Conservation (phyloP, 371 early-diverging fungal genomes). For the Mortierella sp. region DNA sequence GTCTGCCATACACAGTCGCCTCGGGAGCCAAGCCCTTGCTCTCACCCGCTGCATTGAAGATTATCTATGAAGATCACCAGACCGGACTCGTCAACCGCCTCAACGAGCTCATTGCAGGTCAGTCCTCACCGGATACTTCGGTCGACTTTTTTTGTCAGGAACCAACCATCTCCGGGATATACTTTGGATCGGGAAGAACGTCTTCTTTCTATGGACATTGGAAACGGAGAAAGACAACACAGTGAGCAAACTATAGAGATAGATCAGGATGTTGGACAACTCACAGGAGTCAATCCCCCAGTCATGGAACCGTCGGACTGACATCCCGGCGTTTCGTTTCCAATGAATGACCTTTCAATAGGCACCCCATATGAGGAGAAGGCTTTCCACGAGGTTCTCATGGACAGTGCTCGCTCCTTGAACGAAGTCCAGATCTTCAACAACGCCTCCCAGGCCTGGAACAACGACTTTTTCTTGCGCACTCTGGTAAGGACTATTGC, state of each 20-base stretch:
- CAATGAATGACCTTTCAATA: not conserved
- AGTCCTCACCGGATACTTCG: not conserved
- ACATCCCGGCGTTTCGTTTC: not conserved
- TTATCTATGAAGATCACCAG: slow-evolving; percentile 52
- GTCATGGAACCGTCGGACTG: not conserved
- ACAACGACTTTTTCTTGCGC: slow-evolving; percentile 72
- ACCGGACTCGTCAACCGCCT: slow-evolving; percentile 47
- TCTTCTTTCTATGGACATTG: not conserved
- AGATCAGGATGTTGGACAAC: no score
- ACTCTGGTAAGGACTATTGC: slow-evolving; percentile 55
- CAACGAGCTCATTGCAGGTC: slow-evolving; percentile 57
- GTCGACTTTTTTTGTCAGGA: not conserved
- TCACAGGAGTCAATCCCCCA: no score
- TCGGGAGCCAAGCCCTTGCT: slow-evolving; percentile 41
- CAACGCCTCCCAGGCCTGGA: slow-evolving; percentile 77
- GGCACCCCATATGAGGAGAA: slow-evolving; percentile 56
- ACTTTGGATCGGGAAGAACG: not conserved
- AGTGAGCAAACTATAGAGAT: no score
- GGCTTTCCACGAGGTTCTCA: slow-evolving; percentile 42
- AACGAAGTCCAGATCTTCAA: slow-evolving; percentile 62
- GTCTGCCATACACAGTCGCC: slow-evolving; percentile 33
- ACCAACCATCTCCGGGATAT: not conserved
- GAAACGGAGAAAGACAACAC: not conserved
- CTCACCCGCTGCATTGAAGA: slow-evolving; percentile 49
- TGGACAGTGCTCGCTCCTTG: slow-evolving; percentile 51